These are phyloP conservation scores for Huiozyma sinensis DNA, from an alignment of 805 yeast species.

Conservation along the genomic window DNA sequence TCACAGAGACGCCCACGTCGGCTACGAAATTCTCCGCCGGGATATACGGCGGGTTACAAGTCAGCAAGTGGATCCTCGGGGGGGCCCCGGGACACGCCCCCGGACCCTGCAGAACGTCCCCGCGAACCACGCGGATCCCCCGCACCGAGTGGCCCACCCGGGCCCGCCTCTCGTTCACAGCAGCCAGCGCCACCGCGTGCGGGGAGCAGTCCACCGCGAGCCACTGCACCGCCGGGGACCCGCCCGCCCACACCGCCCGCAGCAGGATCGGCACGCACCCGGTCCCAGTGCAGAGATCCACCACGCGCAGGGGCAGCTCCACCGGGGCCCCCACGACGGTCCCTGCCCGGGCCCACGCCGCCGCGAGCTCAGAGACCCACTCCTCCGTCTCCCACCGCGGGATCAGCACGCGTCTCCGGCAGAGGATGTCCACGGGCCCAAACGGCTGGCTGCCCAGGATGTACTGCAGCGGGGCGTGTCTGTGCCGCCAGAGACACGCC, in stretches of 20 bases:
- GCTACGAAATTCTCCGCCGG: conserved; percentile 17
- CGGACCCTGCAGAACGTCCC: no score
- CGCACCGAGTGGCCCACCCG: background rate
- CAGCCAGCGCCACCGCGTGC: conserved; percentile 36
- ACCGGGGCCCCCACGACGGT: background rate
- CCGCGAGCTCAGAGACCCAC: conserved; percentile 49
- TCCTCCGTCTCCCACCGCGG: conserved; percentile 96
- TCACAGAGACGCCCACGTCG: conserved; percentile 56
- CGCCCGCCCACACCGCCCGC: background rate
- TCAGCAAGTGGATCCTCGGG: conserved; percentile 39
- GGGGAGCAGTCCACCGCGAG: conserved; percentile 48
- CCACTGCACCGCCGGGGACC: no score
- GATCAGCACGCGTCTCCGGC: conserved; percentile 60
- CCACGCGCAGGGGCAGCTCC: conserved; percentile 17
- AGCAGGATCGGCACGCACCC: conserved; percentile 65
- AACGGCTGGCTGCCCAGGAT: conserved; percentile 82
- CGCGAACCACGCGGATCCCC: no score
- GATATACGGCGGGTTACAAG: conserved; percentile 91
- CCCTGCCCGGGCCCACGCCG: background rate
- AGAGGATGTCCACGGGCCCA: conserved; percentile 51
- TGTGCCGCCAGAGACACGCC: conserved; percentile 47
- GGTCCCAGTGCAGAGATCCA: conserved; percentile 80
- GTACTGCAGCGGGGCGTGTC: conserved; percentile 68
- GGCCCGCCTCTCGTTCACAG: background rate
- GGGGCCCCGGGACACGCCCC: no score